Base-by-base conservation (phyloP, 2,329 filamentous ascomycete genomes). In the Nemania sp. region DNA sequence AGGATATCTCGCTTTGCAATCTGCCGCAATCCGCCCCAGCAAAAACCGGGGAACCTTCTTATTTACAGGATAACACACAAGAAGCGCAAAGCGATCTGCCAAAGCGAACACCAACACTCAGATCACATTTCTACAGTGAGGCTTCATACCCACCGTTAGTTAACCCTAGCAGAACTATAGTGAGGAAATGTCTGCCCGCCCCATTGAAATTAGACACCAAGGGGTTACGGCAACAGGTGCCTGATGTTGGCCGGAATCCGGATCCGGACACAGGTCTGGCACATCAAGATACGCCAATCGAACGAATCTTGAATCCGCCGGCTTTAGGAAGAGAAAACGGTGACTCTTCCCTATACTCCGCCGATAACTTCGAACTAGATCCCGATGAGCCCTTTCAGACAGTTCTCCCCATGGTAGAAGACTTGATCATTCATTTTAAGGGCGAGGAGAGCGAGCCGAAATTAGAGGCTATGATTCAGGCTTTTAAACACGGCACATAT, bases 401-500 rank as follows among this genome's bases (percentile, higher is more conserved):
- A 0, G 81, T 88, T 0, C 79, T 90, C 24, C 83, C 85, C 0
- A 77, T 88, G 49, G 73, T 81, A 0, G 89, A 90, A 72, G 86
- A 90, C 68, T 74, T 89, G 1, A 81, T 89, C 2, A 80, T 91
- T 26, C 81, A 86, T 53, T 83, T 90, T 63, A 84, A 82, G 15
- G 81, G 83, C 8, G 82, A 82, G 1, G 75, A 77, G 0, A 74
- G 76, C 0, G 81, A 86, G 66, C 67, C 75, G 1, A 73, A 84
- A 0, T 76, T 89, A 1, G 82, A 85, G 24, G 80, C 80, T 0
- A 80, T 85, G 18, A 79, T 89, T 35, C 77, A 79, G 29, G 81
- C 83, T 1, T 86, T 88, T 70, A 80, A 79, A 65, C 76, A 80
- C 22, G 79, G 80, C 6, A 75, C 57, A 29, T 82, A 80, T 65